Evolutionary conservation across 2,329 filamentous ascomycete genomes (phyloP), one percentile per base, ranked within the genome.

Genomic region (Fulvia fulva): DNA sequence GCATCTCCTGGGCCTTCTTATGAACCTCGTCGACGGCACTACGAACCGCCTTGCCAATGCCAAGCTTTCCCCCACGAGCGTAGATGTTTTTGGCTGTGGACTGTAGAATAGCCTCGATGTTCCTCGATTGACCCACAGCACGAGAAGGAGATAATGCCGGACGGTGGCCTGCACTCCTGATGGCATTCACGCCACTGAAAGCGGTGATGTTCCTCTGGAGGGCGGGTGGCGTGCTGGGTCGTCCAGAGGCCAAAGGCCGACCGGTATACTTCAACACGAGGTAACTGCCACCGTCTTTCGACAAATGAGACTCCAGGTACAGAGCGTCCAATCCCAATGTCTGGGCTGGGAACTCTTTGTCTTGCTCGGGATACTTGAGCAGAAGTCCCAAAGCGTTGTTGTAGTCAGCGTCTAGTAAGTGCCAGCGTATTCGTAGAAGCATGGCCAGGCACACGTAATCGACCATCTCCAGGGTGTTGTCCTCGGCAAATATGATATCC

Each of bases 391-490:
- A 78, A 8, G 90, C 93, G 34, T 85, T 83, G 1, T 94, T 93
- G 69, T 96, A 96, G 72, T 97, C 93, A 12, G 90, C 87, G 62
- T 90, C 85, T 25, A 97, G 77, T 34, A 99, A 77, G 66, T 92
- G 85, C 92, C 92, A 97, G 57, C 93, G 85, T 66, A 97, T 91
- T 52, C 94, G 85, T 47, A 99, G 79, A 23, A 99, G 79, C 92
- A 99, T 97, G 5, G 91, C 87, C 53, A 97, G 86, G 66, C 92
- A 97, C n/a, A 97, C 87, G 56, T 94, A 81, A 69, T 97, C 91
- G 65, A 97, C 85, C 30, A 97, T 78, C 51, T 91, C 85, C 26
- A 96, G 76, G 0, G 83, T 82, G 7, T 93, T 83, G 67, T 96
- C 92, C 68, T 95, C 85, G 1, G 92, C 89, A 71, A 99, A 95